Conservation (phyloP, 2,329 filamentous ascomycete species). For the Phaeophleospora eucalypticola region DNA sequence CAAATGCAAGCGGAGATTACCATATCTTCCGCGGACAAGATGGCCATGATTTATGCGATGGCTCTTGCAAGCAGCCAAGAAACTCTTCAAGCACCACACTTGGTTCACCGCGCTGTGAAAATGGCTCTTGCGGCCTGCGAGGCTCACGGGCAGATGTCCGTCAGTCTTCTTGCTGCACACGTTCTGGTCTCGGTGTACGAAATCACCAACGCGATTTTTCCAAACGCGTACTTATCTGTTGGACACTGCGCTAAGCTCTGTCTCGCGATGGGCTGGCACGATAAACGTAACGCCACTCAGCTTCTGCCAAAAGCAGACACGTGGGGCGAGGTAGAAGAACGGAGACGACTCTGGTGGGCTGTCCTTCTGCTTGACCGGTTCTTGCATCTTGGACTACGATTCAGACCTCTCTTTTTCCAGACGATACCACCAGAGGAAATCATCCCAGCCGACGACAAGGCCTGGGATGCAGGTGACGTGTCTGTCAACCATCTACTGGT, state of each 20-base stretch:
- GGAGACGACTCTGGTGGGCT: constrained; percentile 20
- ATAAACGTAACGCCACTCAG: constrained; percentile 19
- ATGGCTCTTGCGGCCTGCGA: too few species aligned
- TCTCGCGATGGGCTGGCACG: constrained; percentile 16
- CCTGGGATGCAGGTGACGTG: constrained; percentile 17
- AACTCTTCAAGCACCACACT: too few species aligned
- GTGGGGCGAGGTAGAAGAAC: constrained; percentile 20
- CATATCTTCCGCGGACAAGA: too few species aligned
- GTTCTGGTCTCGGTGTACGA: too few species aligned
- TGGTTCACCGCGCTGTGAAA: too few species aligned
- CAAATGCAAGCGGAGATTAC: too few species aligned
- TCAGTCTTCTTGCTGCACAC: too few species aligned
- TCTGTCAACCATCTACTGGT: constrained; percentile 19
- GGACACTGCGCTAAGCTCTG: constrained; percentile 10
- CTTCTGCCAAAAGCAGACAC: constrained; percentile 7
- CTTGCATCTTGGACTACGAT: constrained; percentile 16
- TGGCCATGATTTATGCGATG: too few species aligned
- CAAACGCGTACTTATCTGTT: constrained; percentile 17
- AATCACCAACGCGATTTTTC: constrained; percentile 17
- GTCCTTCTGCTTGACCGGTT: constrained; percentile 19
- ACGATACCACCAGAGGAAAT: constrained; percentile 15
- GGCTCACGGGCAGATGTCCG: too few species aligned
- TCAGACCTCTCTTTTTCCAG: constrained; percentile 13
- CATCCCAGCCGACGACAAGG: constrained; percentile 12
- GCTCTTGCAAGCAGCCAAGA: too few species aligned